Conservation (phyloP, 2,329 filamentous ascomycete genomes). For the Neonectria ditissima region DNA sequence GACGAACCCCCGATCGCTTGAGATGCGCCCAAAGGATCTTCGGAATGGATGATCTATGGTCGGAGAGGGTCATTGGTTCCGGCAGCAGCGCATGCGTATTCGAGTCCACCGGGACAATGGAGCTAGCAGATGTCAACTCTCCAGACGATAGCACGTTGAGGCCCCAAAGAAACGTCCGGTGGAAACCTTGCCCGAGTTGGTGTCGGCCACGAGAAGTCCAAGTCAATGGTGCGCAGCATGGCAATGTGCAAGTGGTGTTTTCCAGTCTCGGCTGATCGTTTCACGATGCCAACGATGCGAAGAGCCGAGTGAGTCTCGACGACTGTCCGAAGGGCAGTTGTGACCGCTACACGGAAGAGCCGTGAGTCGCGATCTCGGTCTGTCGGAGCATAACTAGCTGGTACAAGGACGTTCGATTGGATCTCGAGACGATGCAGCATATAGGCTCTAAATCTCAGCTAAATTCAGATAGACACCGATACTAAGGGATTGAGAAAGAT, state of each 20-base stretch:
- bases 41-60: constrained; percentile 8
- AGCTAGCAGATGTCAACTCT: neutral
- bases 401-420: constrained; percentile 39
- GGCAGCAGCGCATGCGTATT: constrained; percentile 2
- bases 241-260: constrained; percentile 22
- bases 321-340: constrained; percentile 32
- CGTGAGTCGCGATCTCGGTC: neutral
- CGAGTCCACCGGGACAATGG: constrained; percentile 9
- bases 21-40: constrained; percentile 22
- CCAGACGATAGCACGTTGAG: constrained; percentile 15
- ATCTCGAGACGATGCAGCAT: constrained; percentile 37
- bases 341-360: constrained; percentile 14
- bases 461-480: neutral
- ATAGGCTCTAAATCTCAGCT: neutral
- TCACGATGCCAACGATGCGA: constrained; percentile 27
- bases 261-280: constrained; percentile 11
- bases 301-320: constrained; percentile 34
- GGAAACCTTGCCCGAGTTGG: constrained; percentile 28
- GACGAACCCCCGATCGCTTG: constrained; percentile 2
- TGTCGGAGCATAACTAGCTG: constrained; percentile 32
- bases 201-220: constrained; percentile 27
- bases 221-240: constrained; percentile 20
- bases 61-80: constrained; percentile 13
- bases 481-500: neutral
- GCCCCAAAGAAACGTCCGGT: constrained; percentile 27